Conservation (phyloP, 2,329 filamentous ascomycete genomes). For the Ceratocystis diversiconidia region DNA sequence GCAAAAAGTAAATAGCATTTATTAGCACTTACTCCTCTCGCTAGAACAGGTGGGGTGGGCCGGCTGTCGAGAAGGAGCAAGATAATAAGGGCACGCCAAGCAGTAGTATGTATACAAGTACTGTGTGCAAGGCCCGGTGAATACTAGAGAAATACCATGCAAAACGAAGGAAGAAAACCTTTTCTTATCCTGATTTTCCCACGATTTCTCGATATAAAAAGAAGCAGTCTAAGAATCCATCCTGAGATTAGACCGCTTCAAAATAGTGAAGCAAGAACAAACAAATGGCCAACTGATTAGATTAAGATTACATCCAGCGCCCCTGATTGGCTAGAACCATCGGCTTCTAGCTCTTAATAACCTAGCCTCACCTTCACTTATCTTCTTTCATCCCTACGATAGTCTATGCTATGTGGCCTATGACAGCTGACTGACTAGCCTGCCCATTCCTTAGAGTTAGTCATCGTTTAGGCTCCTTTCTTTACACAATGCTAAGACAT, state of each 20-base stretch:
- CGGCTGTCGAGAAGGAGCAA: neutral
- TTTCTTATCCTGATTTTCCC: neutral
- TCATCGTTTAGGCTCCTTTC: too few species aligned
- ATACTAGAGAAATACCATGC: too few species aligned
- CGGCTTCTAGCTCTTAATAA: neutral
- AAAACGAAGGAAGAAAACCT: neutral
- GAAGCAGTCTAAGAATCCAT: neutral
- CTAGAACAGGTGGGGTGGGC: conserved; percentile 6
- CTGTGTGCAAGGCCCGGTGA: too few species aligned
- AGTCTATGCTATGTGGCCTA: too few species aligned
- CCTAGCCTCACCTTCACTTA: neutral
- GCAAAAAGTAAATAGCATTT: neutral
- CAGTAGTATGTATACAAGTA: too few species aligned
- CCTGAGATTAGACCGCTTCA: neutral
- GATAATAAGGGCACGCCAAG: neutral
- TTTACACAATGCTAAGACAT: too few species aligned
- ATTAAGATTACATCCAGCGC: neutral
- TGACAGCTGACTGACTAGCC: too few species aligned
- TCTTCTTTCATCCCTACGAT: neutral
- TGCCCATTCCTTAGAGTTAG: too few species aligned
- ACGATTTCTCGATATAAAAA: neutral
- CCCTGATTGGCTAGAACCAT: conserved; percentile 5
- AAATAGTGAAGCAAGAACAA: neutral
- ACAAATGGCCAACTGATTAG: neutral
- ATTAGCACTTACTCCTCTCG: neutral